phyloP scores from a whole-genome alignment of 208 protist genomes.

The Leishmania mexicana region DNA sequence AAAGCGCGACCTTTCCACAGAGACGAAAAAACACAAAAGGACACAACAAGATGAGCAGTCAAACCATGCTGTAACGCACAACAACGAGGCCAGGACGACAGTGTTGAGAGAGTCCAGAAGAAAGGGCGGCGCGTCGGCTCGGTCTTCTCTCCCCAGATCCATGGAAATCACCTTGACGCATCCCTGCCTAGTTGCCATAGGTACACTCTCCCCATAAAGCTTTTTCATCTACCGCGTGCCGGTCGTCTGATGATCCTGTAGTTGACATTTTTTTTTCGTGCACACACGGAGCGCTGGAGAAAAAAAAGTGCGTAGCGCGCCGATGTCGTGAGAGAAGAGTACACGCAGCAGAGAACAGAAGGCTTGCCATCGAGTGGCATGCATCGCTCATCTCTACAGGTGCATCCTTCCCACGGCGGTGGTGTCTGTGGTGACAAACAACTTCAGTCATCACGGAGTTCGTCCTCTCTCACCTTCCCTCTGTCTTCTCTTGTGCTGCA shows the following conservation, averaged over 20 bases:
- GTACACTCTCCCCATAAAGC: neutral
- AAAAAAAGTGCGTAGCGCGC: too few relatives aligned
- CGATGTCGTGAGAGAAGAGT: neutral
- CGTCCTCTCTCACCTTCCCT: neutral
- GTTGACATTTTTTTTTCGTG: neutral
- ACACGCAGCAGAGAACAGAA: neutral
- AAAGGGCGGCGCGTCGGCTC: neutral
- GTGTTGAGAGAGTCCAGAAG: neutral
- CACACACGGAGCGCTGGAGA: too few relatives aligned
- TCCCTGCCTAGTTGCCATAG: neutral
- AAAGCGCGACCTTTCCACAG: neutral
- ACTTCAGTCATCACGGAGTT: neutral
- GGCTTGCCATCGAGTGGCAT: neutral
- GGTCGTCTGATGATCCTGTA: neutral
- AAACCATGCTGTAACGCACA: neutral
- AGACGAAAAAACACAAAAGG: neutral
- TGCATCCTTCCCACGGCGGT: neutral
- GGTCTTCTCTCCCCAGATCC: neutral
- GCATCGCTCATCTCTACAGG: neutral
- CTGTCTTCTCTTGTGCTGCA: neutral
- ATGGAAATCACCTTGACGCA: neutral
- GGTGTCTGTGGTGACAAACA: neutral
- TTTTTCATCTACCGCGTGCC: neutral
- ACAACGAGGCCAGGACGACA: neutral
- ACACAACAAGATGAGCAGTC: neutral